phyloP scores from a whole-genome alignment of 164 flowering plant genomes.

The Vitis riparia region DNA sequence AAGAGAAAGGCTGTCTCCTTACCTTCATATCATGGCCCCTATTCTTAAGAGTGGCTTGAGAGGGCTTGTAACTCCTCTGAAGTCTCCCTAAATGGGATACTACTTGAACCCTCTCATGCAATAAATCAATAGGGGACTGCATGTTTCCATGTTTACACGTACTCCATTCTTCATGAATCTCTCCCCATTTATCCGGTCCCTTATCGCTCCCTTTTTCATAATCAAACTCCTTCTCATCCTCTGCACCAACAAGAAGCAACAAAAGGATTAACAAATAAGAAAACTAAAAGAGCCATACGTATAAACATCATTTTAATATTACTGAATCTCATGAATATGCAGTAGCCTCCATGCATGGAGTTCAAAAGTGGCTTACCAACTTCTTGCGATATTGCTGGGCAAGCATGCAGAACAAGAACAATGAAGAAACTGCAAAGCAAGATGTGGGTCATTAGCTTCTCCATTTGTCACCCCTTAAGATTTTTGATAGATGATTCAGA shows the following conservation, averaged over 20 bases:
- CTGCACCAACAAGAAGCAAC: constrained; percentile 28
- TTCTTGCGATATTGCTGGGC: constrained; percentile 30
- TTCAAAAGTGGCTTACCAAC: constrained; percentile 25
- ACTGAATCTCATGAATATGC: no score
- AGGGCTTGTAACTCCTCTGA: constrained; percentile 34
- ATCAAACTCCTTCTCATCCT: constrained; percentile 49
- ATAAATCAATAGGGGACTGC: constrained; percentile 76
- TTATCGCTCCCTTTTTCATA: constrained; percentile 24
- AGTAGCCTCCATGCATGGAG: neutral
- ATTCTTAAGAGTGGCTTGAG: constrained; percentile 42
- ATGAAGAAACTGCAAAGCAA: constrained; percentile 7
- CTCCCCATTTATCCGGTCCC: constrained; percentile 60
- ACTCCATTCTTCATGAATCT: constrained; percentile 47
- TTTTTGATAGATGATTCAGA: no score
- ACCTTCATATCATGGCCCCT: constrained; percentile 65
- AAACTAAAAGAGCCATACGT: neutral
- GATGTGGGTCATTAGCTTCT: neutral
- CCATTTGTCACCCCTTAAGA: neutral
- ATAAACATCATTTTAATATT: no score
- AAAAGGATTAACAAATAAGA: neutral
- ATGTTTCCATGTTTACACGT: constrained; percentile 42
- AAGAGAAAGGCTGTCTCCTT: neutral
- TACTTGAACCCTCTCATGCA: constrained; percentile 33
- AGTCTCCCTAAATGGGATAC: constrained; percentile 34
- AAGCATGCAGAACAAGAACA: constrained; percentile 17